These are phyloP conservation scores for Naganishia cerealis DNA, from an alignment of 1,284 basidiomycete genomes.

Conservation along the genomic window DNA sequence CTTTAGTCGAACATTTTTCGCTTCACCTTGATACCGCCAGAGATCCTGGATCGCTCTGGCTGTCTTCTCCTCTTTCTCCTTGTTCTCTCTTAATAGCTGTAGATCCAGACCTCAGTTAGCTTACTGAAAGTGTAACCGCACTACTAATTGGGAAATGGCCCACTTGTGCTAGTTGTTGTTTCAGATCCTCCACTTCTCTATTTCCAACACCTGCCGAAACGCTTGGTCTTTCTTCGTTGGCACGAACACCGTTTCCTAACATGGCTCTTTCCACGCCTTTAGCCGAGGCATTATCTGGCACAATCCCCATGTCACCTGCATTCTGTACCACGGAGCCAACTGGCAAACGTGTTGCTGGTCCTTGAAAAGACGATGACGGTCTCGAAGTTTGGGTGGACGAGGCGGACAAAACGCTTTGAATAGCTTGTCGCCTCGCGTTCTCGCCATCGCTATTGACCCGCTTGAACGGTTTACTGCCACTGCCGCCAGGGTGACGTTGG, in stretches of 20 bases:
- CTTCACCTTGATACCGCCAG: slow-evolving; percentile 27
- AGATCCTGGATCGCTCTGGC: slow-evolving; percentile 6
- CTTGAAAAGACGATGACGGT: neutral
- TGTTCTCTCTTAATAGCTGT: slow-evolving; percentile 21
- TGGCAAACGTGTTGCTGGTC: neutral
- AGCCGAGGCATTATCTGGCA: neutral
- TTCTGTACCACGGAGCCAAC: neutral
- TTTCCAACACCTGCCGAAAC: slow-evolving; percentile 1
- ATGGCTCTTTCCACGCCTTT: neutral
- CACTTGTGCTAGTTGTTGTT: slow-evolving; percentile 16
- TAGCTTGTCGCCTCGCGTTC: slow-evolving; percentile 15
- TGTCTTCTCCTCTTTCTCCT: slow-evolving; percentile 12
- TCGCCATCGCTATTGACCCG: slow-evolving; percentile 14
- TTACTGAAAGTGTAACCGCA: neutral
- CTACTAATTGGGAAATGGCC: neutral
- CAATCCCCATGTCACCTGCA: neutral
- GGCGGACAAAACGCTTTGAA: slow-evolving; percentile 6
- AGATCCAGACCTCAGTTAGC: neutral
- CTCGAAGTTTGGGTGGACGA: neutral
- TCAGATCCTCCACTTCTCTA: slow-evolving; percentile 9
- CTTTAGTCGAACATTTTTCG: slow-evolving; percentile 19
- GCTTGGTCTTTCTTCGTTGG: slow-evolving; percentile 4
- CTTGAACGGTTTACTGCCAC: neutral
- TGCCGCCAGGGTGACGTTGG: neutral
- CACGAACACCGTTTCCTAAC: neutral